phyloP scores from a whole-genome alignment of 768 basidiomycete genomes.

The Tephrocybe sp. region DNA sequence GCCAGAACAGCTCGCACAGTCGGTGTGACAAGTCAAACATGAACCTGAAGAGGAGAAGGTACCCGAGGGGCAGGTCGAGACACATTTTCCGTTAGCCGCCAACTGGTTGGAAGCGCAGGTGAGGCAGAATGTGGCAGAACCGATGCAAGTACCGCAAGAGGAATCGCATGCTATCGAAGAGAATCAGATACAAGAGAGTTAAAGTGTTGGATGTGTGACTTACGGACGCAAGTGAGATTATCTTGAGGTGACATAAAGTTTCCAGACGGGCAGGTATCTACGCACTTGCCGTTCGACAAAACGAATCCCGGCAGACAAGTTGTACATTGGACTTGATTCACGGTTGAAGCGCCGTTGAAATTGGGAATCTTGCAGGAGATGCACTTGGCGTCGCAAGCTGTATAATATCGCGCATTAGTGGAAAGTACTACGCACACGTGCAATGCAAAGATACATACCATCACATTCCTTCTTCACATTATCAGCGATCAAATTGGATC shows the following conservation, averaged over 20 bases:
- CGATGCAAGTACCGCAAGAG: constrained; percentile 71
- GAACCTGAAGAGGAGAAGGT: constrained; percentile 64
- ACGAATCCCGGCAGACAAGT: constrained; percentile 78
- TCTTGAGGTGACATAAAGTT: constrained; percentile 73
- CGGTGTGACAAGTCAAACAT: constrained; percentile 81
- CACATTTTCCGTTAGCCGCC: constrained; percentile 75
- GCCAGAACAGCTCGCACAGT: constrained; percentile 85
- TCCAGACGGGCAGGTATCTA: constrained; percentile 69
- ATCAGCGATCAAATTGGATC: constrained; percentile 68
- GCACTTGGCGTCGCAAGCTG: constrained; percentile 84
- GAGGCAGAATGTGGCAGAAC: constrained; percentile 68
- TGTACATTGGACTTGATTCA: constrained; percentile 69
- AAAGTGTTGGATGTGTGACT: no score
- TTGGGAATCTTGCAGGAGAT: constrained; percentile 70
- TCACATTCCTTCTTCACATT: constrained; percentile 82
- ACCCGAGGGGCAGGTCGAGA: constrained; percentile 70
- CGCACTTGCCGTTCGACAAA: constrained; percentile 69
- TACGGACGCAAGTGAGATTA: constrained; percentile 67
- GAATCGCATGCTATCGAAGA: constrained; percentile 56
- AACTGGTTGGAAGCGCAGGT: constrained; percentile 68
- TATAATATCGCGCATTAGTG: no score
- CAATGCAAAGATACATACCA: constrained; percentile 51
- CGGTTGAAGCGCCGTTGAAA: constrained; percentile 65
- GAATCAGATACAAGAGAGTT: no score
- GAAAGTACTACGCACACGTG: no score